Evolutionary conservation across 23 red algal species (phyloP), one percentile per base, ranked within the genome.

Genomic region (Gracilaria gracilis): DNA sequence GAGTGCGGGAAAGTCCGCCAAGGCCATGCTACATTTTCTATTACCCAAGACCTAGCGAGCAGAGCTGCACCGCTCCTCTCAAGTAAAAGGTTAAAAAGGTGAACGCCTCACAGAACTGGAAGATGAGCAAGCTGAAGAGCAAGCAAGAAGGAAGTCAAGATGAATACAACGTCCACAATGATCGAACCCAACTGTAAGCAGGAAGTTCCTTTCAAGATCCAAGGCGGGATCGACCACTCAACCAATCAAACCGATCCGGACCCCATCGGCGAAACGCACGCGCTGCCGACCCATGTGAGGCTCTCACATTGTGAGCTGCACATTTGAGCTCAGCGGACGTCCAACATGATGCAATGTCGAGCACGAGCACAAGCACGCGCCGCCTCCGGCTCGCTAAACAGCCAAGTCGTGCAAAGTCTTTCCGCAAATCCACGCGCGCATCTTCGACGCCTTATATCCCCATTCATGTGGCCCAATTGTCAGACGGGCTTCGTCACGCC

Each of bases 161-260:
- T n/a, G n/a, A n/a, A n/a, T n/a, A n/a, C n/a, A n/a, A n/a, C n/a
- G n/a, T n/a, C n/a, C n/a, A n/a, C n/a, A n/a, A n/a, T n/a, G n/a
- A n/a, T n/a, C 51, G 51, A 20, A 55, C 11, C 51, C 9, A 55
- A 37, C 64, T 69, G 64, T 69, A 69, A 69, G 64, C 64, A 16
- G 3, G 1, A 69, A 9, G 27, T 65, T n/a, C n/a, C 23, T 4
- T 25, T 28, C 27, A 32, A 11, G 1, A 69, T 12, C 24, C 8
- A 34, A 36, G 9, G 15, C 64, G 16, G 27, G 20, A 69, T 19
- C 37, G 8, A 14, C 42, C 11, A 46, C 42, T 46, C 42, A 46
- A 38, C 64, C 64, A 69, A 69, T 69, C 32, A 69, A 69, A 69
- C 64, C 64, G 64, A 69, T 69, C 33, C 33, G 27, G 64, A 69